Evolutionary conservation across 2,329 filamentous ascomycete genomes (phyloP), one percentile per base, ranked within the genome.

Genomic region (Zymoseptoria brevis): DNA sequence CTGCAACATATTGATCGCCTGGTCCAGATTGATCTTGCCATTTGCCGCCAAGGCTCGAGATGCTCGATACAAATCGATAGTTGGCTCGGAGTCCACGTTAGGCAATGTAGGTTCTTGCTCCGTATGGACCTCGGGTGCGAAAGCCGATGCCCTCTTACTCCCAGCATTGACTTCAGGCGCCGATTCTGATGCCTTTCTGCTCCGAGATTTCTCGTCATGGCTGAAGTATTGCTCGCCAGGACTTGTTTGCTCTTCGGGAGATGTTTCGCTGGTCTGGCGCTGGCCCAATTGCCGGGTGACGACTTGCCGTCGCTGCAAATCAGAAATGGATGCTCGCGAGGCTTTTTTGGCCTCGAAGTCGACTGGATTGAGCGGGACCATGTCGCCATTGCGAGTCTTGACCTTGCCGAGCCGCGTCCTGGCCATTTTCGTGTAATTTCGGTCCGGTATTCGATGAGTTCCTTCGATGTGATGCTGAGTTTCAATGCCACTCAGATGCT

Each of bases 1-100:
- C 58, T 79, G 75, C 60, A 80, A 62, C 41, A 80, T 68, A 26
- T 69, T 69, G 48, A 80, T 76, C 5, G 77, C 77, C 9, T 75
- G 72, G 48, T 75, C 75, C 41, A 80, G 60, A 60, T 80, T 77
- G 48, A 78, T 71, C 8, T 69, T 67, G 19, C 54, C 57, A 41
- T 24, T 67, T 35, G 58, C 69, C 3, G 71, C 54, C 35, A 41
- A 41, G 9, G 35, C 35, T 41, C 35, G 35, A 41, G 35, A 41
- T 41, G 35, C 35, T 41, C 35, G 35, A 41, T 41, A 41, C 11
- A 11, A 41, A 16, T 41, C 16, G 11, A 16, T 41, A 9, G 9
- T 41, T 11, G 35, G 16, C 9, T 41, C 35, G 11, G 35, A 41
- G 35, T 41, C 35, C 11, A 41, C 35, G 11, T 41, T 41, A 5